These are phyloP conservation scores for Perkinsus olseni DNA, from an alignment of 169 alveolate species.

Conservation along the genomic window DNA sequence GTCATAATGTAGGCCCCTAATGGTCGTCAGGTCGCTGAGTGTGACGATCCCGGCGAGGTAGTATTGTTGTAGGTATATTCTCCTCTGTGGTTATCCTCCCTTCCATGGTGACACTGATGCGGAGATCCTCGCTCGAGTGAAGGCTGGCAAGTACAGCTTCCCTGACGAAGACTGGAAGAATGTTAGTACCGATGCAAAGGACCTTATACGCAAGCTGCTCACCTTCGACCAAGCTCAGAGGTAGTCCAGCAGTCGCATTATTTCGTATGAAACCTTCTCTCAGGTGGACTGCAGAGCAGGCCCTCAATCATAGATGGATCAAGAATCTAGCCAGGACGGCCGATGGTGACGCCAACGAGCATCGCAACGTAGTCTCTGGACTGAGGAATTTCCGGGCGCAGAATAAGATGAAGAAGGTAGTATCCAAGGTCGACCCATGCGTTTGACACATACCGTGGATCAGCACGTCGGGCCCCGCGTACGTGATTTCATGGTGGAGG, in stretches of 20 bases:
- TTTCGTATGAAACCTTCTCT: no score
- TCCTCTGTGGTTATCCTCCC: slow-evolving; percentile 78
- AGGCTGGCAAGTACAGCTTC: slow-evolving; percentile 58
- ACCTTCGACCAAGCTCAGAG: slow-evolving; percentile 26
- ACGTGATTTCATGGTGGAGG: no score
- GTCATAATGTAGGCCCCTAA: slow-evolving; percentile 38
- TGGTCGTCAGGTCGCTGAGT: no score
- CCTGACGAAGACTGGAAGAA: slow-evolving; percentile 70
- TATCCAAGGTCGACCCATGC: no score
- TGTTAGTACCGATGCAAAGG: slow-evolving; percentile 74
- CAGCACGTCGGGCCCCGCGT: no score
- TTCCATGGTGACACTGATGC: slow-evolving; percentile 69
- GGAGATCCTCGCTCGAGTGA: slow-evolving; percentile 48
- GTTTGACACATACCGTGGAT: no score
- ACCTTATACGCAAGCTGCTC: slow-evolving; percentile 62
- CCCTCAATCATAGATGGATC: slow-evolving; percentile 53
- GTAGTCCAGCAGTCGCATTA: background rate
- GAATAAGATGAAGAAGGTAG: slow-evolving; percentile 56
- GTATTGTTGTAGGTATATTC: slow-evolving; percentile 59
- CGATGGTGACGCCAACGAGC: slow-evolving; percentile 6
- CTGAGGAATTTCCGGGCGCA: slow-evolving; percentile 43
- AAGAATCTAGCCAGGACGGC: slow-evolving; percentile 31
- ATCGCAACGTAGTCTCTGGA: background rate
- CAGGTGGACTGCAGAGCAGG: slow-evolving; percentile 31
- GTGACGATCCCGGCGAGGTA: no score